Evolutionary conservation across 192 early-diverging fungal species (phyloP).

Genomic region (Rhizophagus clarus): DNA sequence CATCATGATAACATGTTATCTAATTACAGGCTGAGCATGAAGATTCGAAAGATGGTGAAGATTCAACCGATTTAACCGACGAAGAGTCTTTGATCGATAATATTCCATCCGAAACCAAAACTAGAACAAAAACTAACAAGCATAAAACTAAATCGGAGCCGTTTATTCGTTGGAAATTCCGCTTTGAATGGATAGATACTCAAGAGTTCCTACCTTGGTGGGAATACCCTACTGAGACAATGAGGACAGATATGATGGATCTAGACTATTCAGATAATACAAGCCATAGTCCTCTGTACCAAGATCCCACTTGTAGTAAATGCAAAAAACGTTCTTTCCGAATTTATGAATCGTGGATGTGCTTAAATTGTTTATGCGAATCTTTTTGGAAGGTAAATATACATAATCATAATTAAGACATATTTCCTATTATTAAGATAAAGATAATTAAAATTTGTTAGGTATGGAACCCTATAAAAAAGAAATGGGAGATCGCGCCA

Average conservation of each 20-base stretch:
- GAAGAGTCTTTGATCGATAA: background rate
- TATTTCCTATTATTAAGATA: too few relatives aligned
- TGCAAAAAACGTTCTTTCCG: background rate
- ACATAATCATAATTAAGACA: background rate
- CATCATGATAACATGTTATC: background rate
- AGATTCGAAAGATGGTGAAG: background rate
- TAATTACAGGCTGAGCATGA: background rate
- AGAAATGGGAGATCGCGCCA: background rate
- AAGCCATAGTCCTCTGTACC: too few relatives aligned
- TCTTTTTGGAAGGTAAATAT: conserved; percentile 1
- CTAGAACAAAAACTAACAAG: background rate
- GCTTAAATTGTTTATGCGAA: background rate
- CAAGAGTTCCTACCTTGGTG: conserved; percentile 7
- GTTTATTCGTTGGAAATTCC: conserved; percentile 4
- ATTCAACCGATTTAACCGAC: background rate
- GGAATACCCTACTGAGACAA: background rate
- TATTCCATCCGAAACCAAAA: background rate
- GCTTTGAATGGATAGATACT: background rate
- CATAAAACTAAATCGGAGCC: background rate
- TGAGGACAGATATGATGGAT: background rate
- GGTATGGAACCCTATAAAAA: background rate
- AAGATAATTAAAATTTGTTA: background rate
- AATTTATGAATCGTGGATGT: background rate
- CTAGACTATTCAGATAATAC: too few relatives aligned
- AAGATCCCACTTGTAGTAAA: background rate